Percentiles rank a stretch among this genome's conserved stretches.
phyloP scores from a whole-genome alignment of 192 early-diverging fungal species.

The Polychytrium aggregatum region DNA sequence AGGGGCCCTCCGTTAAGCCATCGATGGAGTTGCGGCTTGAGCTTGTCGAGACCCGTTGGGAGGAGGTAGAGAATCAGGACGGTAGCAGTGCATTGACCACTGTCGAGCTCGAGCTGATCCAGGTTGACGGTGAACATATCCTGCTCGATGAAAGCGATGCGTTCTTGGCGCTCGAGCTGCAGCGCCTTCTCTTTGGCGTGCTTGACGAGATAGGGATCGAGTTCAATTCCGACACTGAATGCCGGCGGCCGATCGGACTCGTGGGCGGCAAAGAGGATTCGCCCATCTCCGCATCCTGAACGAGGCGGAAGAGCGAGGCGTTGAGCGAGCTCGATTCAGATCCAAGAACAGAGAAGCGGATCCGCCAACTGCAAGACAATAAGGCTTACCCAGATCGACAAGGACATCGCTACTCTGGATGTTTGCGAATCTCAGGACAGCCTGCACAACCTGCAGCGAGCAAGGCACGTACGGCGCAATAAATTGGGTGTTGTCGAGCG shows the following conservation, averaged over 20 bases:
- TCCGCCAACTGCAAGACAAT: too few species aligned
- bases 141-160: conserved; percentile 2
- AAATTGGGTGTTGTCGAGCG: conserved; percentile 14
- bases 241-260: background rate
- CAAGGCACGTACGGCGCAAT: conserved; percentile 27
- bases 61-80: conserved; percentile 17
- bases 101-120: conserved; percentile 4
- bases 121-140: conserved; percentile 25
- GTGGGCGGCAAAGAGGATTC: conserved; percentile 9
- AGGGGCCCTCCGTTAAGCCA: too few species aligned
- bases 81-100: too few species aligned
- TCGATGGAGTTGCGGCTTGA: conserved; percentile 1
- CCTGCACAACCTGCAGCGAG: conserved; percentile 4
- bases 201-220: conserved; percentile 10
- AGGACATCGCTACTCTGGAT: conserved; percentile 8
- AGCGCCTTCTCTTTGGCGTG: conserved; percentile 3
- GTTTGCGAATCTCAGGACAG: conserved; percentile 13
- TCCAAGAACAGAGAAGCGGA: too few species aligned
- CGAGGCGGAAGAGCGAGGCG: too few species aligned
- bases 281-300: conserved; percentile 21
- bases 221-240: conserved; percentile 15
- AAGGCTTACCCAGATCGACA: conserved; percentile 12
- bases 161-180: background rate
- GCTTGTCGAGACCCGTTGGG: conserved; percentile 9
- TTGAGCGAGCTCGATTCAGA: too few species aligned